These are phyloP conservation scores for Agrocybe pediades DNA, from an alignment of 768 basidiomycete genomes.

Conservation along the genomic window DNA sequence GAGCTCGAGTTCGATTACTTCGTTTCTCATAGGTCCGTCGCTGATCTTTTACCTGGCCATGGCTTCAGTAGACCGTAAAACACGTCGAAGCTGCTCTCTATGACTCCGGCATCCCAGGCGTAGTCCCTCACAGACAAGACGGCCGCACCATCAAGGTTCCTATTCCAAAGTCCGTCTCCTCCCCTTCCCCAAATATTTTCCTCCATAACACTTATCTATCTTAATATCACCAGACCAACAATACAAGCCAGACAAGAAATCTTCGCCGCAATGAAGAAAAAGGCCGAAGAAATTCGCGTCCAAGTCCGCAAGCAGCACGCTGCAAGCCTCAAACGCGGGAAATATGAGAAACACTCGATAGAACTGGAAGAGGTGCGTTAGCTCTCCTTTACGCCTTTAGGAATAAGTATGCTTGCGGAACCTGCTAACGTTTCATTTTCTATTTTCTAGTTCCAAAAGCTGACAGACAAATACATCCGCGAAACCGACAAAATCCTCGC, in stretches of 20 bases:
- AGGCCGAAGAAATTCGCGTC: constrained; percentile 74
- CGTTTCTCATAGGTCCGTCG: no score
- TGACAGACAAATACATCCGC: constrained; percentile 59
- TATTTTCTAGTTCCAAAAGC: constrained; percentile 66
- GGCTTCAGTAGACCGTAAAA: constrained; percentile 66
- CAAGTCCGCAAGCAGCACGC: constrained; percentile 77
- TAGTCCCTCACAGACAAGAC: constrained; percentile 74
- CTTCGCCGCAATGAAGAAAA: constrained; percentile 54
- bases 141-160: constrained; percentile 75
- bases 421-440: neutral
- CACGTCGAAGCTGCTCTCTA: constrained; percentile 75
- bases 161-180: constrained; percentile 65
- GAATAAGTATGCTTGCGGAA: no score
- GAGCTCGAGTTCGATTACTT: neutral
- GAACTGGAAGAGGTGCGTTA: constrained; percentile 67
- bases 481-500: constrained; percentile 71
- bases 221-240: constrained; percentile 56
- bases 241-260: constrained; percentile 68
- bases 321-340: constrained; percentile 66
- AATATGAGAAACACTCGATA: constrained; percentile 66
- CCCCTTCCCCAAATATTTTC: neutral
- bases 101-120: constrained; percentile 70
- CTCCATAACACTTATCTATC: neutral
- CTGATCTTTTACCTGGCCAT: neutral
- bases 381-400: constrained; percentile 5